Base-by-base conservation (phyloP, 1,139 yeast species). In the Pichia sp. region DNA sequence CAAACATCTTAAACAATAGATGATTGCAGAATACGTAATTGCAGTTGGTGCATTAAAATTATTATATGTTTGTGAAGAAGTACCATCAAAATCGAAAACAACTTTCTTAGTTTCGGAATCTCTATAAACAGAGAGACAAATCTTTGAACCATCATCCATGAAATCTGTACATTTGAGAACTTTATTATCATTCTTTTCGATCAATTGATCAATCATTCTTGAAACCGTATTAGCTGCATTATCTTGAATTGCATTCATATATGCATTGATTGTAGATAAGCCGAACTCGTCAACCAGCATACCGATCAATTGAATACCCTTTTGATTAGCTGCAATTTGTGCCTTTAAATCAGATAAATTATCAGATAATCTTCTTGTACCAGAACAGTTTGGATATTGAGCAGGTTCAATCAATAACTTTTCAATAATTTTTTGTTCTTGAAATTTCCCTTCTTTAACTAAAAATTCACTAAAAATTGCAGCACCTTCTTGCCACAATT, bases 261-360 rank as follows among this genome's bases (percentile, higher is more conserved):
- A 81, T 42, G 72, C 71, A 53, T 77, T 74, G 5, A 82, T 82
- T 11, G 75, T 75, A 15, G 70, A 68, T 18, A 74, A 63, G 4
- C 77, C 75, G 54, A 74, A 79, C 53, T 79, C 84, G 9, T 62
- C 63, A 46, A 81, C 75, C 40, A 82, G 62, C 24, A 70, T 67
- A 18, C 67, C 69, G 51, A 81, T 66, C 48, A 82, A 66, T 41
- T 69, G 67, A 48, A 81, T 79, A 34, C 87, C 87, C 57, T 77
- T 78, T 59, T 79, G 80, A 59, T 81, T 81, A 17, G 87, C 83
- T 2, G 87, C 85, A 50, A 81, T 75, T 56, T 81, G 85, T 0
- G 87, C 87, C 58, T 81, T 81, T 50, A 81, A 60, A 57, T 81
- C 87, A 3, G 83, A 73, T n/a, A 81, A 61, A 50, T 81, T 79